Conservation (phyloP, 2,329 filamentous ascomycete species). For the Neurospora sp. region DNA sequence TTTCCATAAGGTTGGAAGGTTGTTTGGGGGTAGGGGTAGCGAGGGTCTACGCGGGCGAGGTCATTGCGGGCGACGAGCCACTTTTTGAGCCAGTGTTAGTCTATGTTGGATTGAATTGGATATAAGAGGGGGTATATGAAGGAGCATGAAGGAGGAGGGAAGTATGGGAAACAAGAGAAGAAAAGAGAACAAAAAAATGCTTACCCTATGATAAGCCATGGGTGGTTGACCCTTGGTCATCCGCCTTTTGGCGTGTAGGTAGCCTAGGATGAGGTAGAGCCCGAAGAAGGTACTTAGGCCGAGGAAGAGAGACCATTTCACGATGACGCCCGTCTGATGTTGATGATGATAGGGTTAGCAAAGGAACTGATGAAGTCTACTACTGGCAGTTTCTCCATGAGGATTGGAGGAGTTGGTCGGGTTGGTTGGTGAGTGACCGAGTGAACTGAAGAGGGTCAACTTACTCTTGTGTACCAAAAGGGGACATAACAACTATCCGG, state of each 20-base stretch:
- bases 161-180: neutral
- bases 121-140: neutral
- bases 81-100: slow-evolving; percentile 22
- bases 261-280: slow-evolving; percentile 56
- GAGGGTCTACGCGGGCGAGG: slow-evolving; percentile 37
- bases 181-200: slow-evolving; percentile 14
- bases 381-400: neutral
- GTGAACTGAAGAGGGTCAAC: slow-evolving; percentile 4
- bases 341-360: neutral
- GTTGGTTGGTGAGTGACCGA: neutral
- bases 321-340: slow-evolving; percentile 49
- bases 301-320: slow-evolving; percentile 65
- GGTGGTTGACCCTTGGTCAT: slow-evolving; percentile 56
- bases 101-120: neutral
- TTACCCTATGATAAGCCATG: slow-evolving; percentile 60
- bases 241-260: slow-evolving; percentile 58
- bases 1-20: slow-evolving; percentile 29
- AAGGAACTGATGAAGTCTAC: neutral
- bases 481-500: slow-evolving; percentile 21
- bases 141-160: neutral
- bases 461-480: slow-evolving; percentile 32
- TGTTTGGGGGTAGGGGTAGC: slow-evolving; percentile 35
- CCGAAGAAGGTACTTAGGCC: slow-evolving; percentile 48
- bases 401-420: neutral
- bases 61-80: slow-evolving; percentile 41